Evolutionary conservation across 768 basidiomycete genomes (phyloP).

Genomic region (Panellus pusillus): DNA sequence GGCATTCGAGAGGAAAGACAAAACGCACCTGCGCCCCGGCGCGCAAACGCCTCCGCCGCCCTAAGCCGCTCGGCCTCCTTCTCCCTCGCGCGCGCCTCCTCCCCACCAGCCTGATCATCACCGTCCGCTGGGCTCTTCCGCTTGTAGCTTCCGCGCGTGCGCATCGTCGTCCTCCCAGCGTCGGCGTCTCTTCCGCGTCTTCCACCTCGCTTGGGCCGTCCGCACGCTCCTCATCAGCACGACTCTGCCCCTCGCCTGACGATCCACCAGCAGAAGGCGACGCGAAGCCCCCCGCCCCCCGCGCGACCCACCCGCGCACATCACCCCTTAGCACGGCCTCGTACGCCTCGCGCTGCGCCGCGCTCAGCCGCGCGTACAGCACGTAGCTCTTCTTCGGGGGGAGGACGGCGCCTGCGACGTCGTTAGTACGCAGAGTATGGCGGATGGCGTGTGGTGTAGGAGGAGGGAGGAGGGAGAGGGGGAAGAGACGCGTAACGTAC

Average conservation of each 20-base stretch:
- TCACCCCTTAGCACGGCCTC: constrained; percentile 73
- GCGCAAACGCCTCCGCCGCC: constrained; percentile 53
- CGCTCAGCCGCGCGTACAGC: constrained; percentile 85
- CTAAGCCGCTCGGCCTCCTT: constrained; percentile 38
- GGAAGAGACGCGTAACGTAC: constrained; percentile 2
- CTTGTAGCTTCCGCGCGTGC: constrained; percentile 42
- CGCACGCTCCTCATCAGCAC: no score
- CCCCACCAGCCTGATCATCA: no score
- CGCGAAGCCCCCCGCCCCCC: constrained; percentile 29
- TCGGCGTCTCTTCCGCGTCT: constrained; percentile 11
- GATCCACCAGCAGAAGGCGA: background rate
- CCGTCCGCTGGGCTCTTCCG: constrained; percentile 17
- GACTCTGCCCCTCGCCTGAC: no score
- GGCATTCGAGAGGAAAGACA: background rate
- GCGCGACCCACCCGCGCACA: constrained; percentile 62
- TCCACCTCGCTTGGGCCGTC: background rate
- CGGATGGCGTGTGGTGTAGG: no score
- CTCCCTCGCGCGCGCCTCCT: constrained; percentile 23
- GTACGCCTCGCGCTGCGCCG: constrained; percentile 82
- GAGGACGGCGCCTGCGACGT: constrained; percentile 47
- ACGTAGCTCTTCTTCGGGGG: constrained; percentile 96
- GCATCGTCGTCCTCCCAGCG: constrained; percentile 30
- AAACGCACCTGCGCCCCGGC: constrained; percentile 57
- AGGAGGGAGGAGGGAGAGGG: background rate
- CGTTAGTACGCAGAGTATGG: no score